These are phyloP conservation scores for Picochlorum costavermella DNA, from an alignment of 139 green algal genomes.

Conservation along the genomic window DNA sequence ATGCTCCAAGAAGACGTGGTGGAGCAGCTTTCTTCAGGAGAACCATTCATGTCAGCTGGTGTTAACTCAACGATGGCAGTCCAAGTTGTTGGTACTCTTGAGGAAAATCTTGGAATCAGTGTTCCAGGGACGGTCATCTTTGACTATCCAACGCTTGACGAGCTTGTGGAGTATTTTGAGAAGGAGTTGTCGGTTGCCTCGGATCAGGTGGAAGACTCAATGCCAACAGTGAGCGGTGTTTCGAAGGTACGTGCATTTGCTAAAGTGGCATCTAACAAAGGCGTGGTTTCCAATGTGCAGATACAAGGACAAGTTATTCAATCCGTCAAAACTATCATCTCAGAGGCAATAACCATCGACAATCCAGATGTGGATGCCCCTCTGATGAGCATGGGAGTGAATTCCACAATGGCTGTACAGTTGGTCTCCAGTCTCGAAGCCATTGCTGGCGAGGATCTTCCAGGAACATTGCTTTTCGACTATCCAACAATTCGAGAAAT, in stretches of 20 bases:
- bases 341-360: not conserved
- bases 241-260: not conserved
- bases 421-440: constrained; percentile 37
- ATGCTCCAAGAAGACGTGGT: not conserved
- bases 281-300: not conserved
- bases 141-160: constrained; percentile 35
- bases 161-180: constrained; percentile 14
- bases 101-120: constrained; percentile 22
- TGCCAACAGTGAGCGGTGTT: not conserved
- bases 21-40: not conserved
- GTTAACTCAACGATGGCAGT: constrained; percentile 41
- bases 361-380: constrained; percentile 2
- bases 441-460: constrained; percentile 22
- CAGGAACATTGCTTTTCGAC: constrained; percentile 44
- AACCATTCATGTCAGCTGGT: constrained; percentile 50
- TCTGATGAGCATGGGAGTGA: constrained; percentile 34
- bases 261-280: not conserved
- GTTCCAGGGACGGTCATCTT: constrained; percentile 58
- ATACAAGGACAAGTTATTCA: not conserved
- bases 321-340: not conserved
- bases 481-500: constrained; percentile 35
- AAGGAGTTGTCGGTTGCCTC: not conserved
- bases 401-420: constrained; percentile 33
- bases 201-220: not conserved
- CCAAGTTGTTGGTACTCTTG: constrained; percentile 20